These are phyloP conservation scores for Nicotiana paniculata DNA, from an alignment of 257 asterid species.

Conservation along the genomic window DNA sequence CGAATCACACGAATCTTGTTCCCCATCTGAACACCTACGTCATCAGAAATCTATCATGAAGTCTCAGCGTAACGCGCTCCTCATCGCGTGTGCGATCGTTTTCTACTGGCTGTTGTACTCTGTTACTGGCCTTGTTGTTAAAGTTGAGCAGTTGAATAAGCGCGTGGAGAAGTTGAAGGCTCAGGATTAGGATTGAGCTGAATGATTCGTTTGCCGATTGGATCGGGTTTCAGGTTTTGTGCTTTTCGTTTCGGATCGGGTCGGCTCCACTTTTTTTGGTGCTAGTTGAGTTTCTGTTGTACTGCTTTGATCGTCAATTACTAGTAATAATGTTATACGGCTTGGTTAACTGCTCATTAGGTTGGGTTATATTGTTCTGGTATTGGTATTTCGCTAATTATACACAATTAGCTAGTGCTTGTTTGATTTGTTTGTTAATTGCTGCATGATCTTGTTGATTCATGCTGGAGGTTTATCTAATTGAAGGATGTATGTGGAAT, in stretches of 20 bases:
- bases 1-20: constrained; percentile 55
- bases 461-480: background rate
- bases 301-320: background rate
- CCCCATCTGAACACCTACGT: constrained; percentile 84
- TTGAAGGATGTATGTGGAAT: background rate
- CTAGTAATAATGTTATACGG: background rate
- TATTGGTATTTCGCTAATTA: background rate
- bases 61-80: constrained; percentile 85
- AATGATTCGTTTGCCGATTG: constrained; percentile 7
- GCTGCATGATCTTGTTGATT: background rate
- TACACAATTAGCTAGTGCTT: background rate
- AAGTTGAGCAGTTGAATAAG: constrained; percentile 46
- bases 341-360: background rate
- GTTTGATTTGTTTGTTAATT: background rate
- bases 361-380: background rate
- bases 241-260: background rate
- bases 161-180: constrained; percentile 51
- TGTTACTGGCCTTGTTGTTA: constrained; percentile 72
- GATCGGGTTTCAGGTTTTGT: background rate
- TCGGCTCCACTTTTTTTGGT: background rate
- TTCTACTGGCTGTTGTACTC: constrained; percentile 92
- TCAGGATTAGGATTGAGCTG: constrained; percentile 45
- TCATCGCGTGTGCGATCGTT: constrained; percentile 76
- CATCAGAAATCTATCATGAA: constrained; percentile 93
- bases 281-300: background rate